These are phyloP conservation scores for Lactarius tabidus DNA, from an alignment of 768 basidiomycete species.

Conservation along the genomic window DNA sequence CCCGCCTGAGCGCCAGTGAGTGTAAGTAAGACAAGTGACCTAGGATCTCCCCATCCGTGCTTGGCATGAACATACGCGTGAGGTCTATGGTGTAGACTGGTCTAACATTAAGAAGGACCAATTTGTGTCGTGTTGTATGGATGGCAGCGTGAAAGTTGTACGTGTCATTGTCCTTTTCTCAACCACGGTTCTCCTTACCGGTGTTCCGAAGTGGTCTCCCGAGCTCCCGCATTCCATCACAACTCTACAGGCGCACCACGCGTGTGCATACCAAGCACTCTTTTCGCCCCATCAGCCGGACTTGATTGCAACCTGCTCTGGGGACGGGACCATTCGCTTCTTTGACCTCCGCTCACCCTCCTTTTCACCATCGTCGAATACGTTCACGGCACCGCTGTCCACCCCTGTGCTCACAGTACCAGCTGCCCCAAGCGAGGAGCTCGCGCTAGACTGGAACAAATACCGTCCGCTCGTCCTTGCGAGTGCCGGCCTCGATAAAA, in stretches of 20 bases:
- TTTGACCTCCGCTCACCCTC: constrained; percentile 73
- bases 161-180: constrained; percentile 30
- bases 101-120: constrained; percentile 87
- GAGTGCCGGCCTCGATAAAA: constrained; percentile 74
- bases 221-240: constrained; percentile 72
- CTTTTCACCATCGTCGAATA: constrained; percentile 48
- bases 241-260: constrained; percentile 78
- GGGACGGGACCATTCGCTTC: constrained; percentile 79
- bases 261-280: constrained; percentile 85
- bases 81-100: constrained; percentile 95
- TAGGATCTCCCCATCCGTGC: constrained; percentile 86
- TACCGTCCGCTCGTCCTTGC: constrained; percentile 77
- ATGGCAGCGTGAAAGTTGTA: constrained; percentile 85
- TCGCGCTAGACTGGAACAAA: constrained; percentile 91
- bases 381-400: constrained; percentile 63
- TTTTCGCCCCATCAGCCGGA: constrained; percentile 93
- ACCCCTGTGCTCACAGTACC: constrained; percentile 74
- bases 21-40: constrained; percentile 32
- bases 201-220: constrained; percentile 69
- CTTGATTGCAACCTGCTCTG: constrained; percentile 75
- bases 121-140: constrained; percentile 89
- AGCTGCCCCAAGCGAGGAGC: constrained; percentile 71
- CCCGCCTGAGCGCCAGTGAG: constrained; percentile 26
- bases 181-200: constrained; percentile 3
- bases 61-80: constrained; percentile 93